Percentiles rank a stretch among this genome's conserved stretches.
phyloP scores from a whole-genome alignment of 2,329 filamentous ascomycete genomes.

The Sporothrix protearum region DNA sequence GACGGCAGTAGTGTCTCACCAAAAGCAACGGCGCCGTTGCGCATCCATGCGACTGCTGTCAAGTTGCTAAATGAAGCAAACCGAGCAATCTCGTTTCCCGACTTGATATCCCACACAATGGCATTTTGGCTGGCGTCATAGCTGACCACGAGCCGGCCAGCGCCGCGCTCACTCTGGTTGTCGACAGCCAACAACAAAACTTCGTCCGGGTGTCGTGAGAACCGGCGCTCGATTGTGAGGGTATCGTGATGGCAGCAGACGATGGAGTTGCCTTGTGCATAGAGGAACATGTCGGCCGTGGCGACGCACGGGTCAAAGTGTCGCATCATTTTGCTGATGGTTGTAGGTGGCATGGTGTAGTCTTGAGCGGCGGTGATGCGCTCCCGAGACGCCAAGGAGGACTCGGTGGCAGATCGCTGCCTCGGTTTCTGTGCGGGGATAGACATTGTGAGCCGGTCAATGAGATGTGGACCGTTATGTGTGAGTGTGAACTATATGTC shows the following conservation, averaged over 20 bases:
- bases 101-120: constrained; percentile 95
- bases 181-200: constrained; percentile 83
- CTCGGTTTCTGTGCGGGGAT: constrained; percentile 51
- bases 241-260: constrained; percentile 91
- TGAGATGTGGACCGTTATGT: neutral
- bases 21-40: constrained; percentile 93
- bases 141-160: constrained; percentile 82
- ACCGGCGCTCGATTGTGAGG: constrained; percentile 80
- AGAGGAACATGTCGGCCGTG: constrained; percentile 86
- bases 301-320: constrained; percentile 85
- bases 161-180: constrained; percentile 81
- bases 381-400: constrained; percentile 45
- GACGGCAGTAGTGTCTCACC: constrained; percentile 54
- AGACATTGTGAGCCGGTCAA: constrained; percentile 50
- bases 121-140: constrained; percentile 88
- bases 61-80: constrained; percentile 89
- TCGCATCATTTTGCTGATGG: constrained; percentile 46
- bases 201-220: constrained; percentile 78
- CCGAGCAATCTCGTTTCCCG: constrained; percentile 83
- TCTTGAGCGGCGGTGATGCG: constrained; percentile 44
- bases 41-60: constrained; percentile 87
- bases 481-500: neutral
- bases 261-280: constrained; percentile 76
- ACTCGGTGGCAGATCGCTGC: constrained; percentile 58
- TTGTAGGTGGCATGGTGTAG: constrained; percentile 50